Base-by-base conservation (phyloP, 108 stramenopile genomes). In the Conticribra guillardii region DNA sequence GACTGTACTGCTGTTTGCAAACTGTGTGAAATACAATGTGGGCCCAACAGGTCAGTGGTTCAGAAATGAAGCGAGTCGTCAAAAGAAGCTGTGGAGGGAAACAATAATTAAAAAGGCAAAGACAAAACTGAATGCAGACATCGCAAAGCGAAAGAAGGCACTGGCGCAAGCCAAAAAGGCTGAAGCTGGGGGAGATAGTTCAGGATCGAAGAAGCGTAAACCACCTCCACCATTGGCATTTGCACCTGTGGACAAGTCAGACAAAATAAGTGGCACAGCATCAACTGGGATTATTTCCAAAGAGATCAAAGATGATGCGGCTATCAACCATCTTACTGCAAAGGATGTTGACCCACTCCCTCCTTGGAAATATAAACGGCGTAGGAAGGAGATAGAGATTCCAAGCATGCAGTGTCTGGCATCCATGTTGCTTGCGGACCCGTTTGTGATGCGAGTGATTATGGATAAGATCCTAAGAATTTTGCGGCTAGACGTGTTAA, bases 331-430 rank as follows among this genome's bases (percentile, higher is more conserved):
- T 55, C 75, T 84, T 11, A 64, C 71, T 16, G 75, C 50, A 49
- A 62, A 60, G 27, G 80, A 83, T 32, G 67, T 85, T 3, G 54
- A 59, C 24, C 85, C 85, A 18, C 61, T 85, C 18, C 78, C 78
- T 19, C 65, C 83, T 7, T 84, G 83, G 74, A 83, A 79, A 60
- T 76, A 69, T 44, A 82, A 84, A 48, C 82, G 82, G 24, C 64
- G 69, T 21, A 86, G 76, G 46, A 81, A 80, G 23, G 78, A 83
- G 51, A n/a, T 51, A n/a, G 71, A 79, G 45, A 66, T 71, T 19
- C 87, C 90, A 24, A 92, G 86, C 53, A 88, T 92, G 85, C 87
- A 86, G 37, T 84, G 88, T 24, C 48, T 95, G 55, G 94, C 94
- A 17, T 76, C 87, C 24, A 92, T 95, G 91, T 24, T 95, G 49